Conservation (phyloP, 495 filamentous ascomycete genomes). For the Rhizodiscina lignyota region DNA sequence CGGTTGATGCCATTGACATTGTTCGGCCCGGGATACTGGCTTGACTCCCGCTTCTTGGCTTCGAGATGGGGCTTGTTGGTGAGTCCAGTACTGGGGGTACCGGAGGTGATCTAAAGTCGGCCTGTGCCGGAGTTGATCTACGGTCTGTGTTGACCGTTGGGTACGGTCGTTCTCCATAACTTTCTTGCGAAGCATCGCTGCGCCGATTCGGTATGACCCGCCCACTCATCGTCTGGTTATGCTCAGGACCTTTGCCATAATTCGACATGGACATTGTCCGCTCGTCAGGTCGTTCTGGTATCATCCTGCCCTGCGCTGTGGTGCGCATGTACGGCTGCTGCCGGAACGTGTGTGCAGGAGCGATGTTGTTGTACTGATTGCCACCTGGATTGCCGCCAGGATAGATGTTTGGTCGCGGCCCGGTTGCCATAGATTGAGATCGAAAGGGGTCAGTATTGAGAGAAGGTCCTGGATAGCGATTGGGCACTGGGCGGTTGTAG, state of each 20-base stretch:
- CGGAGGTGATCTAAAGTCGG: neutral
- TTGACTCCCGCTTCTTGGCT: slow-evolving; percentile 20
- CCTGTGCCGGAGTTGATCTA: too few relatives aligned
- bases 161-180: slow-evolving; percentile 2
- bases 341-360: slow-evolving; percentile 56
- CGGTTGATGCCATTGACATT: slow-evolving; percentile 85
- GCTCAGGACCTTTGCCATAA: slow-evolving; percentile 61
- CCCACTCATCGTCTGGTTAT: slow-evolving; percentile 79
- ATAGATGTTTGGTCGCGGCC: slow-evolving; percentile 48
- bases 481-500: slow-evolving; percentile 31
- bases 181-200: slow-evolving; percentile 30
- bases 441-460: slow-evolving; percentile 72
- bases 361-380: slow-evolving; percentile 41
- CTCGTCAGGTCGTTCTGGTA: slow-evolving; percentile 85
- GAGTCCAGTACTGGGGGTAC: too few relatives aligned
- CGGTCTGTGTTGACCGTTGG: neutral
- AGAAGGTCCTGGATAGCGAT: slow-evolving; percentile 44
- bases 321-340: slow-evolving; percentile 65
- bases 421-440: slow-evolving; percentile 78
- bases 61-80: slow-evolving; percentile 6
- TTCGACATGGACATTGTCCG: slow-evolving; percentile 90
- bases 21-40: slow-evolving; percentile 31
- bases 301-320: slow-evolving; percentile 73
- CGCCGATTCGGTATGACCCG: slow-evolving; percentile 60
- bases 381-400: slow-evolving; percentile 19